phyloP scores from a whole-genome alignment of 1,284 basidiomycete genomes.

The Ustilago tritici region DNA sequence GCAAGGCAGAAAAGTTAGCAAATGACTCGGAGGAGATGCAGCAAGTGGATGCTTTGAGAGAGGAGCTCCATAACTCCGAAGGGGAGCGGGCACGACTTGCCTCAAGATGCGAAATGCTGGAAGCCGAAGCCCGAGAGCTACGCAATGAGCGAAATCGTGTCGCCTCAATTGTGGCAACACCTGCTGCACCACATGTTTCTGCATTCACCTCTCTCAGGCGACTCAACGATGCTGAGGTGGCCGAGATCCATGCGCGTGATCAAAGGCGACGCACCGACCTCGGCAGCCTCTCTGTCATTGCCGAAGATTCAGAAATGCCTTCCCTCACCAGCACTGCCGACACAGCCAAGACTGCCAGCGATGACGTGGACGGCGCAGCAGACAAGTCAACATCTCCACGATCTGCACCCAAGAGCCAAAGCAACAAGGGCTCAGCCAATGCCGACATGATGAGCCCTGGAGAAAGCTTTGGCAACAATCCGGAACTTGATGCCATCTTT shows the following conservation, averaged over 20 bases:
- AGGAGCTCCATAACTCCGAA: slow-evolving; percentile 19
- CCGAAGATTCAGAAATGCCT: slow-evolving; percentile 27
- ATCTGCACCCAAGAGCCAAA: slow-evolving; percentile 9
- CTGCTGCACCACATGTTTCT: not conserved
- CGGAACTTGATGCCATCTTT: slow-evolving; percentile 50
- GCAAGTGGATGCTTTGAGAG: slow-evolving; percentile 12
- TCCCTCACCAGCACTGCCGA: slow-evolving; percentile 17
- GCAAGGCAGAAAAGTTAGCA: not conserved
- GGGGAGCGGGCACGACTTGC: slow-evolving; percentile 19
- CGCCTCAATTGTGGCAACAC: not conserved
- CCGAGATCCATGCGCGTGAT: slow-evolving; percentile 38
- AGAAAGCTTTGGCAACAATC: slow-evolving; percentile 41
- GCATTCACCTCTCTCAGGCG: slow-evolving; percentile 24
- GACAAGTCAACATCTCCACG: slow-evolving; percentile 13
- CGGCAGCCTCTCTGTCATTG: slow-evolving; percentile 29
- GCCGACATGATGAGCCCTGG: slow-evolving; percentile 23
- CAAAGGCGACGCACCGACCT: slow-evolving; percentile 27
- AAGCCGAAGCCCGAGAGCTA: slow-evolving; percentile 32
- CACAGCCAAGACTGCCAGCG: slow-evolving; percentile 15
- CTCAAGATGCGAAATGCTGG: slow-evolving; percentile 24
- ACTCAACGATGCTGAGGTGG: slow-evolving; percentile 32
- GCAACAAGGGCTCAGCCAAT: slow-evolving; percentile 13
- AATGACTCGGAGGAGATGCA: slow-evolving; percentile 7
- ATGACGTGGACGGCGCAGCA: slow-evolving; percentile 6
- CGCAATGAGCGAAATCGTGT: slow-evolving; percentile 29